Percentiles rank a stretch among this genome's conserved stretches.
Evolutionary conservation across 2,329 filamentous ascomycete species (phyloP).

Genomic region (Peltaster fructicola): DNA sequence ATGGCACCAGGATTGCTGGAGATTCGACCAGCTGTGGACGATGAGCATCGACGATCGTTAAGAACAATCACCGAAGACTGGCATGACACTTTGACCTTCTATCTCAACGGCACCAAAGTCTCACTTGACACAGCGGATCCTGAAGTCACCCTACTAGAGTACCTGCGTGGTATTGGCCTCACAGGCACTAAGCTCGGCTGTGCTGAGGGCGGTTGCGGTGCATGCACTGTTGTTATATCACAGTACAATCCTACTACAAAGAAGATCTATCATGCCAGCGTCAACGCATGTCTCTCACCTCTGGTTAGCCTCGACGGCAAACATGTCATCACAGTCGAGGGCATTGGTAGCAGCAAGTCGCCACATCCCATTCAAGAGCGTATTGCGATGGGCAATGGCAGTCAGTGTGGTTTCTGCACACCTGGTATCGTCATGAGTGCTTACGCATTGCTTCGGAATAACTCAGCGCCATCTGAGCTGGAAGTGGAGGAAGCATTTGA

Average conservation of each 20-base stretch:
- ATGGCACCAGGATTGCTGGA: slow-evolving; percentile 43
- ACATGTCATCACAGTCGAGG: slow-evolving; percentile 94
- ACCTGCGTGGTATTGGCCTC: slow-evolving; percentile 76
- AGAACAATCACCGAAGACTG: slow-evolving; percentile 54
- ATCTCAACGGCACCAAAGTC: slow-evolving; percentile 83
- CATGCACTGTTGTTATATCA: slow-evolving; percentile 87
- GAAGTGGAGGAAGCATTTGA: slow-evolving; percentile 94
- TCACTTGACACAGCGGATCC: slow-evolving; percentile 75
- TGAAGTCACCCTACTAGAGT: slow-evolving; percentile 81
- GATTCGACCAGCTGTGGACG: slow-evolving; percentile 26
- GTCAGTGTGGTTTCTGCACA: slow-evolving; percentile 90
- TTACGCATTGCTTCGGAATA: slow-evolving; percentile 81
- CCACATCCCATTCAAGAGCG: slow-evolving; percentile 85
- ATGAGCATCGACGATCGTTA: slow-evolving; percentile 30
- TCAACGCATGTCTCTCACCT: slow-evolving; percentile 89
- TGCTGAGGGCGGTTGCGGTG: slow-evolving; percentile 89
- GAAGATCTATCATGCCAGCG: slow-evolving; percentile 85
- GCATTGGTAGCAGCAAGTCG: slow-evolving; percentile 71
- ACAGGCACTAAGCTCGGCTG: slow-evolving; percentile 95
- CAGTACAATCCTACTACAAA: slow-evolving; percentile 87
- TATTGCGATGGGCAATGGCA: slow-evolving; percentile 79
- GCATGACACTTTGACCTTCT: slow-evolving; percentile 80
- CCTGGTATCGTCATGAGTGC: slow-evolving; percentile 96
- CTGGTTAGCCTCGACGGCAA: slow-evolving; percentile 89
- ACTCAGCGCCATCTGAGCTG: slow-evolving; percentile 55